Percentiles rank a stretch among this genome's conserved stretches.
phyloP scores from a whole-genome alignment of 2,329 filamentous ascomycete species.

The Scytalidium sp. region DNA sequence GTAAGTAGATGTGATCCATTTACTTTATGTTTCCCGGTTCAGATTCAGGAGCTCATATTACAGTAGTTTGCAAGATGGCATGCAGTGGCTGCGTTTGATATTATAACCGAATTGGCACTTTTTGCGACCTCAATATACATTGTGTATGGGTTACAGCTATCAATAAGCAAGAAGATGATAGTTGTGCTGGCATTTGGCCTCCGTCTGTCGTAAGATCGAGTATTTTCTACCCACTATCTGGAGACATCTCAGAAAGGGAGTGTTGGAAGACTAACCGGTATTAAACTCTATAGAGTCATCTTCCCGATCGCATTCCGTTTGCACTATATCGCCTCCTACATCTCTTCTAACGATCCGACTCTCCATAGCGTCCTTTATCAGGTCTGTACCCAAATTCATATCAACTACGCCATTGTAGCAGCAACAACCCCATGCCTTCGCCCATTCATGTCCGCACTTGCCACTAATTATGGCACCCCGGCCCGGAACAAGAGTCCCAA shows the following conservation, averaged over 20 bases:
- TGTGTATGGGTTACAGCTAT: conserved; percentile 36
- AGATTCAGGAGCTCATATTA: background rate
- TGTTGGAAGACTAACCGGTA: background rate
- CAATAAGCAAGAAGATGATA: conserved; percentile 32
- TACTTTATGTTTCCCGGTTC: background rate
- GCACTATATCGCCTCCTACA: conserved; percentile 27
- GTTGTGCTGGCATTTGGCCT: conserved; percentile 38
- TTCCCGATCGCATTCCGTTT: conserved; percentile 34
- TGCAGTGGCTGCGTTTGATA: conserved; percentile 34
- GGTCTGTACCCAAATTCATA: conserved; percentile 37
- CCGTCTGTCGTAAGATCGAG: conserved; percentile 34
- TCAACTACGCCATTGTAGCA: conserved; percentile 38
- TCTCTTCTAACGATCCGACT: conserved; percentile 30
- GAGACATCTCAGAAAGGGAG: background rate
- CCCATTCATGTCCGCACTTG: conserved; percentile 37
- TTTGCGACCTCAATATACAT: conserved; percentile 34
- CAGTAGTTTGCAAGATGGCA: conserved; percentile 34
- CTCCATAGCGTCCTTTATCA: conserved; percentile 32
- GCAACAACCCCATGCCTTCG: conserved; percentile 40
- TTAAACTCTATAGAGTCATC: conserved; percentile 30
- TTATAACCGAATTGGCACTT: conserved; percentile 35
- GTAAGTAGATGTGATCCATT: conserved; percentile 21
- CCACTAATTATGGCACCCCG: conserved; percentile 27
- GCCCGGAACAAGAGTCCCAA: background rate
- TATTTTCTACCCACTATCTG: background rate